Percentiles rank a stretch among this genome's conserved stretches.
phyloP scores from a whole-genome alignment of 306 rosid species.

The Sechiopsis laciniata region DNA sequence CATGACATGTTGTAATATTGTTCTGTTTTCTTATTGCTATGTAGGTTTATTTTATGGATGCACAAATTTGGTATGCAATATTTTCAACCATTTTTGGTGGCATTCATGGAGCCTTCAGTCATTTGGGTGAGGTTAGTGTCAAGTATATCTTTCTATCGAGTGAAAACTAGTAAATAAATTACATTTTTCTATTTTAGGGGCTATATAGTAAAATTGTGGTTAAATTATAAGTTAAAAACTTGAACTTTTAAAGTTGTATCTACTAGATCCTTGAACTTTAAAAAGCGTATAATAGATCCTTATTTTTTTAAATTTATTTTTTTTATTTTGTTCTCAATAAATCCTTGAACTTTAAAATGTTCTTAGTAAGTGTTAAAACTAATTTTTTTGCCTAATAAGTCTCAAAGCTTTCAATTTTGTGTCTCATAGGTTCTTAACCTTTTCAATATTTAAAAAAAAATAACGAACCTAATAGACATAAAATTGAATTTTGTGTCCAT shows the following conservation, averaged over 20 bases:
- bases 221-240: neutral
- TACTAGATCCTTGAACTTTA: neutral
- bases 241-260: neutral
- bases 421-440: neutral
- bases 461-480: too few species aligned
- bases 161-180: neutral
- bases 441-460: neutral
- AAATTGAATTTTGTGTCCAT: neutral
- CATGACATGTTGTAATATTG: slow-evolving; percentile 20
- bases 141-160: slow-evolving; percentile 6
- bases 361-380: neutral
- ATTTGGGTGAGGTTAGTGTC: slow-evolving; percentile 93
- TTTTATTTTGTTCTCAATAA: neutral
- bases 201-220: neutral
- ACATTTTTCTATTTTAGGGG: neutral
- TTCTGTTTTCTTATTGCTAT: slow-evolving; percentile 26
- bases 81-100: slow-evolving; percentile 90
- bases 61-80: slow-evolving; percentile 98
- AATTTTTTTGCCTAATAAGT: neutral
- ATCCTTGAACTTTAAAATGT: neutral
- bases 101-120: slow-evolving; percentile 90
- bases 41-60: slow-evolving; percentile 95
- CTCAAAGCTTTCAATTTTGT: neutral
- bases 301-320: too few species aligned
- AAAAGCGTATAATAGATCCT: neutral